A percentile compares a stretch with the other conserved stretches of the same genome.
Conservation (phyloP, 768 basidiomycete genomes). For the Xanthoconium purpureum region DNA sequence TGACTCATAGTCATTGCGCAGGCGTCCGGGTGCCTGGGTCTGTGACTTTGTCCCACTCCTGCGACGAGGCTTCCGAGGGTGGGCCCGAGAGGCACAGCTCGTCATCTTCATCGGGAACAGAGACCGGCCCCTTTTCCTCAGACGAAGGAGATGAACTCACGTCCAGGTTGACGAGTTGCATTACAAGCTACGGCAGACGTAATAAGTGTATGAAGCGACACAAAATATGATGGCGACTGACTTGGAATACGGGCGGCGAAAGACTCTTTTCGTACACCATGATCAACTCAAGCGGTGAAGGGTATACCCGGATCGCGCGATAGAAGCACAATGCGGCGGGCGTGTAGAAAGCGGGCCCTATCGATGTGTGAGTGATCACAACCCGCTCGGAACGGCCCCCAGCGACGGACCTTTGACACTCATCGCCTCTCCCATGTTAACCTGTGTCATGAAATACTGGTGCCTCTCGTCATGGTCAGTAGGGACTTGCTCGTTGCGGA, state of each 20-base stretch:
- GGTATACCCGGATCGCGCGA: slow-evolving; percentile 91
- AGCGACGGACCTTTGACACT: slow-evolving; percentile 57
- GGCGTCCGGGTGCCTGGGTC: slow-evolving; percentile 63
- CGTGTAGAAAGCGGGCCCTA: slow-evolving; percentile 77
- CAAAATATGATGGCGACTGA: slow-evolving; percentile 25
- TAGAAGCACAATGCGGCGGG: slow-evolving; percentile 88
- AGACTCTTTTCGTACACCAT: slow-evolving; percentile 93
- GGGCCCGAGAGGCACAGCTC: slow-evolving; percentile 66
- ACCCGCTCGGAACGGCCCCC: not conserved
- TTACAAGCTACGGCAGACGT: slow-evolving; percentile 48
- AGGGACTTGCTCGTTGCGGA: slow-evolving; percentile 70
- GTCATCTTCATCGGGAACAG: slow-evolving; percentile 45
- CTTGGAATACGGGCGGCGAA: slow-evolving; percentile 77
- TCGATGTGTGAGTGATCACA: slow-evolving; percentile 1
- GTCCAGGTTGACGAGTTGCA: slow-evolving; percentile 85
- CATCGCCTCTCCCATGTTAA: slow-evolving; percentile 83
- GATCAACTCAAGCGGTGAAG: slow-evolving; percentile 90
- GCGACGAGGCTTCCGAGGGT: slow-evolving; percentile 84
- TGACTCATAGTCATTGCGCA: slow-evolving; percentile 36
- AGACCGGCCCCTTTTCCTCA: slow-evolving; percentile 22
- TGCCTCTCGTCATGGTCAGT: slow-evolving; percentile 75
- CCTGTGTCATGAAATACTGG: slow-evolving; percentile 87
- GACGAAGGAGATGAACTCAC: slow-evolving; percentile 66
- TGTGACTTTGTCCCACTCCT: slow-evolving; percentile 88
- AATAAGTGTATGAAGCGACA: slow-evolving; percentile 4